phyloP scores from a whole-genome alignment of 2,329 filamentous ascomycete species.

The Aspergillus brasiliensis region DNA sequence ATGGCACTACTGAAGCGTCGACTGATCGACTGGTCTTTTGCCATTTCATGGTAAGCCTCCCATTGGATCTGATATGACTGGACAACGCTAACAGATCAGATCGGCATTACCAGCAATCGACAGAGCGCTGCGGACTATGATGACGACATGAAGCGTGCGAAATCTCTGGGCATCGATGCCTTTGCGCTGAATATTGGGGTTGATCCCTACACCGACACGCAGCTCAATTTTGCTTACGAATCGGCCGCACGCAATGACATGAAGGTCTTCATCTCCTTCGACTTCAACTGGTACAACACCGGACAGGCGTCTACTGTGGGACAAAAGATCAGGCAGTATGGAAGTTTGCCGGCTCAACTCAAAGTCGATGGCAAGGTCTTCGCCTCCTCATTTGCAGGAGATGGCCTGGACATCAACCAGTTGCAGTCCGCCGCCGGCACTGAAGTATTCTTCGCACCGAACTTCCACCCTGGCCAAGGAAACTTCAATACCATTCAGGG shows the following conservation, averaged over 20 bases:
- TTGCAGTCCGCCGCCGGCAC: slow-evolving; percentile 48
- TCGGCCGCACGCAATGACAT: slow-evolving; percentile 51
- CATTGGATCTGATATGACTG: background rate
- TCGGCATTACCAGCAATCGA: slow-evolving; percentile 50
- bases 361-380: slow-evolving; percentile 54
- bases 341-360: slow-evolving; percentile 49
- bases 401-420: slow-evolving; percentile 48
- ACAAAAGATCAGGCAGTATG: slow-evolving; percentile 51
- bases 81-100: slow-evolving; percentile 28
- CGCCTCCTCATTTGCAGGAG: slow-evolving; percentile 57
- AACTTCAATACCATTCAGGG: slow-evolving; percentile 45
- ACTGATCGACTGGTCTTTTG: slow-evolving; percentile 43
- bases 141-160: slow-evolving; percentile 51
- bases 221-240: slow-evolving; percentile 54
- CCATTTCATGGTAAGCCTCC: slow-evolving; percentile 46
- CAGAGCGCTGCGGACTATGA: slow-evolving; percentile 49
- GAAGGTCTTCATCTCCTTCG: slow-evolving; percentile 61
- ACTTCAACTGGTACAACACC: slow-evolving; percentile 54
- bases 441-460: slow-evolving; percentile 54
- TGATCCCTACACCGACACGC: slow-evolving; percentile 47
- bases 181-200: slow-evolving; percentile 56
- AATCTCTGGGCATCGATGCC: slow-evolving; percentile 49
- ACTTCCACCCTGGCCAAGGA: slow-evolving; percentile 49
- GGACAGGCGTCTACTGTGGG: slow-evolving; percentile 46
- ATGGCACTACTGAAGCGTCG: background rate